phyloP scores from a whole-genome alignment of 257 asterid genomes.

The Solanum sejunctum region DNA sequence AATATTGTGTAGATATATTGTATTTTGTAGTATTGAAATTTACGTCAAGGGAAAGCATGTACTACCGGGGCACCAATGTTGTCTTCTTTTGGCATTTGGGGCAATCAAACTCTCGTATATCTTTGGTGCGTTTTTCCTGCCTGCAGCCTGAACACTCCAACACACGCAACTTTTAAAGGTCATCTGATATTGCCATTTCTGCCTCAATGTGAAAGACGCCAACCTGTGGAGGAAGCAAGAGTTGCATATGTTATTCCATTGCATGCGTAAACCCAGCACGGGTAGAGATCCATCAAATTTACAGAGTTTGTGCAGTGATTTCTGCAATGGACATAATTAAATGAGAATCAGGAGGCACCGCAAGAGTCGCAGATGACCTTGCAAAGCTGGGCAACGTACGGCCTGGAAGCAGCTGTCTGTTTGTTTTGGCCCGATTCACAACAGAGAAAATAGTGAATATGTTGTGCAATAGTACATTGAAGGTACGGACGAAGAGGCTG shows the following conservation, averaged over 20 bases:
- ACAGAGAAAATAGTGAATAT: no score
- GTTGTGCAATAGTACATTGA: not conserved
- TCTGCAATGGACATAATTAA: no score
- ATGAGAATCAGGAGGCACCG: no score
- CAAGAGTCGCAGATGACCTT: no score
- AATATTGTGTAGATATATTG: not conserved
- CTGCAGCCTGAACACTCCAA: not conserved
- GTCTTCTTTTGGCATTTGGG: no score
- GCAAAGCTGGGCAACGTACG: no score
- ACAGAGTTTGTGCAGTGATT: no score
- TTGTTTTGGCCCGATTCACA: not conserved
- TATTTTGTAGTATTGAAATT: not conserved
- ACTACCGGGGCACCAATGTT: not conserved
- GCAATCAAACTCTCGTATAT: not conserved
- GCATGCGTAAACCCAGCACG: no score
- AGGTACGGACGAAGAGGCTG: no score
- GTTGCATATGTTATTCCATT: no score
- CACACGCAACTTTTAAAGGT: not conserved
- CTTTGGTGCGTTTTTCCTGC: not conserved
- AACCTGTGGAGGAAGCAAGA: not conserved
- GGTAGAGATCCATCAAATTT: no score
- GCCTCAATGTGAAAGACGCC: not conserved
- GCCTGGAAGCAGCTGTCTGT: not conserved
- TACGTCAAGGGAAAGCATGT: not conserved
- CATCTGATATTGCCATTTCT: not conserved